Evolutionary conservation across 495 filamentous ascomycete species (phyloP), one percentile per base, ranked within the genome.

Genomic region (Penicillium bovifimosum): DNA sequence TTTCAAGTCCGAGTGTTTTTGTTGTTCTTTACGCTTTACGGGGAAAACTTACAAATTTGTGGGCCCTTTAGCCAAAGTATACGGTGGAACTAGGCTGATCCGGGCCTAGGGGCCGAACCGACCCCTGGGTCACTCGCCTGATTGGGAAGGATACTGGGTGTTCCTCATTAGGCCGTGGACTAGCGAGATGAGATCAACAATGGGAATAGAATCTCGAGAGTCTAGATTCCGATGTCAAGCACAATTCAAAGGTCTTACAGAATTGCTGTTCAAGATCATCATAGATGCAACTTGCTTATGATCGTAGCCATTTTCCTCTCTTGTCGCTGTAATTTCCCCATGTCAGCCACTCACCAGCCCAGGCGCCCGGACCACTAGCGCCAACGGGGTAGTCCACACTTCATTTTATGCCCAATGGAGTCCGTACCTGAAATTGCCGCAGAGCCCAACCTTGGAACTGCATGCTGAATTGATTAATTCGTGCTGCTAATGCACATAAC

Each of bases 131-230:
- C 48, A 34, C 13, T n/a, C 18, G 0, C 48, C 48, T 8, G 9
- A 42, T 41, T 20, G 13, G 48, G 48, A 42, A 50, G 31, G 39
- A 34, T 50, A 14, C 40, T 50, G 41, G 48, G 6, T 50, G 48
- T 16, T 50, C 48, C 13, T 50, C 10, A 50, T 50, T 42, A 50
- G 17, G 27, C 18, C 27, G 13, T 14, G 16, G 10, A 50, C 38
- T 41, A 41, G 47, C 47, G 35, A 41, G 48, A 50, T 42, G 29
- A 50, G 48, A 42, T 50, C 48, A 50, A 41, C 36, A 49, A 1
- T 5, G 8, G 2, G 29, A 26, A 20, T 41, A 13, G 11, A 2
- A 17, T 11, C 6, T 33, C 26, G 18, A 31, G 11, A 34, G n/a
- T 35, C 7, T 36, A 36, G 31, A 26, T 16, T 9, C 20, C 4